These are phyloP conservation scores for Remersonia thermophila DNA, from an alignment of 2,329 filamentous ascomycete genomes.

Conservation along the genomic window DNA sequence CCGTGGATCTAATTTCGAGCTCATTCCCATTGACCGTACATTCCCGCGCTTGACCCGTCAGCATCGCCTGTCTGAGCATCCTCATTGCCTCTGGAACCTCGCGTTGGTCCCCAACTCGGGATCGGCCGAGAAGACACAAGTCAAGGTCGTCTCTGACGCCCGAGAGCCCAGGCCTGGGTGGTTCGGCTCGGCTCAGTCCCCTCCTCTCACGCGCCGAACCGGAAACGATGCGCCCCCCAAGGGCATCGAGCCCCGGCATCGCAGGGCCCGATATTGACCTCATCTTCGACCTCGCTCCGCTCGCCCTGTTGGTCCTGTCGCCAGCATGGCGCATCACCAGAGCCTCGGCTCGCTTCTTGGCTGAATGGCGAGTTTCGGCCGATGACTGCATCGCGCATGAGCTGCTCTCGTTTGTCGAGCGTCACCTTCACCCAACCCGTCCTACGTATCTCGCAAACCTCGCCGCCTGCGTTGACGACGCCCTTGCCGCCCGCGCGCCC, in stretches of 20 bases:
- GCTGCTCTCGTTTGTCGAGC: slow-evolving; percentile 19
- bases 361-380: slow-evolving; percentile 18
- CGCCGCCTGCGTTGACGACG: slow-evolving; percentile 19
- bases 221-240: no score
- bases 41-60: no score
- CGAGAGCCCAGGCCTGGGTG: no score
- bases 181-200: no score
- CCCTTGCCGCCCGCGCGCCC: slow-evolving; percentile 18
- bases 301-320: slow-evolving; percentile 22
- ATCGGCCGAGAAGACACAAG: no score
- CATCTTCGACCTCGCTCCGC: slow-evolving; percentile 21
- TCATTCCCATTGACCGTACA: no score
- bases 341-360: slow-evolving; percentile 20
- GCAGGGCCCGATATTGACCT: slow-evolving; percentile 13
- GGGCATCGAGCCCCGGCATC: background rate
- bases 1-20: no score
- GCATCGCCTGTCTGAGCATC: no score
- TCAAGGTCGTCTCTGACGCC: no score
- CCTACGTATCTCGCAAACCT: slow-evolving; percentile 20
- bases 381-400: slow-evolving; percentile 20
- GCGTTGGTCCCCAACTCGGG: no score
- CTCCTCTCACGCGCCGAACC: no score
- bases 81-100: no score
- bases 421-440: slow-evolving; percentile 17
- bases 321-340: slow-evolving; percentile 21